Evolutionary conservation across 2,329 filamentous ascomycete genomes (phyloP), one percentile per base, ranked within the genome.

Genomic region (Tolypocladium sp.): DNA sequence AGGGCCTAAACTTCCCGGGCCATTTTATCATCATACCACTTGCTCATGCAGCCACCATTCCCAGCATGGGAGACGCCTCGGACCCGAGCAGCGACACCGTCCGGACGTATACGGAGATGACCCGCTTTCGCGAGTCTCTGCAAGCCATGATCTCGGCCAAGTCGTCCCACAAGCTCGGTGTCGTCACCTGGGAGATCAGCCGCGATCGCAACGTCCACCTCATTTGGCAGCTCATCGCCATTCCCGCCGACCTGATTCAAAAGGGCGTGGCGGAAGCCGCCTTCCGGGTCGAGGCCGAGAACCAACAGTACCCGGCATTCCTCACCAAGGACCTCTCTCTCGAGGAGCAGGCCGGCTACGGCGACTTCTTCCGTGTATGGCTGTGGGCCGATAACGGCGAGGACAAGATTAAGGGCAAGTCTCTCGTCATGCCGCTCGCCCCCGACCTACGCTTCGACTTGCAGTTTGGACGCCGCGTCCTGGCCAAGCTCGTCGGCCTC

Each of bases 1-100:
- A 86, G 0, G 82, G 84, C 6, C 80, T 97, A 5, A 76, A 80
- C 27, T 95, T 93, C 69, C 91, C 93, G 0, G 84, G 86, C 25
- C 94, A 99, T 72, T 85, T 96, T 68, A 86, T 99, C 62, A 93
- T 99, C 67, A 93, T 97, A 60, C 92, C 94, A 0, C 81, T 96
- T 27, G 82, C 87, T 8, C 94, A 99, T 69, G 82, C 88, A 9
- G 85, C 92, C 0, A 94, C 90, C 0, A 78, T 96, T 6, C 76
- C 83, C 25, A 75, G 82, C 2, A 90, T 96, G 68, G 77, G 83
- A 52, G 78, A 84, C 55, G 72, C 78, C 1, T 66, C 74, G 17
- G 77, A 79, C 42, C 74, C 78, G 0, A 78, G 83, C 9, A 76
- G 79, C 20, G 79, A 81, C 7, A 83, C 86, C 4, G 76, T 77